Conservation (phyloP, 192 early-diverging fungal species). For the Allomyces javanicus region DNA sequence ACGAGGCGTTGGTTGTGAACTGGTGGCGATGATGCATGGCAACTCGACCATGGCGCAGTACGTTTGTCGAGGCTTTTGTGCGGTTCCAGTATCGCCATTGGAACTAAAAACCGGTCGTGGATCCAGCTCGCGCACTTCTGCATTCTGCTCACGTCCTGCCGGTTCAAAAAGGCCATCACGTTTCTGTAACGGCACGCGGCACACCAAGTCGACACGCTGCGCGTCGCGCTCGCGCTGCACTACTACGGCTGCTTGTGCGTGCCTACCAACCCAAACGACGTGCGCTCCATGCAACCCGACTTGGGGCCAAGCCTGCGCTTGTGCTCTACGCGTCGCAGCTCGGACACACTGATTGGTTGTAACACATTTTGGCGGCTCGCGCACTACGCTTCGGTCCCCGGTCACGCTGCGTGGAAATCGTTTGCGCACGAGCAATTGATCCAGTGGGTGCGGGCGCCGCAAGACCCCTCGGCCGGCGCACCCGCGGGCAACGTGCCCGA, state of each 20-base stretch:
- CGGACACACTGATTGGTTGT: not conserved
- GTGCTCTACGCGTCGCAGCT: not conserved
- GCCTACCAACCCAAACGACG: slow-evolving; percentile 25
- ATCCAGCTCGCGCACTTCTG: slow-evolving; percentile 4
- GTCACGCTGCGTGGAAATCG: not conserved
- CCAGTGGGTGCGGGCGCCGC: not conserved
- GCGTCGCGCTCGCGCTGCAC: slow-evolving; percentile 66
- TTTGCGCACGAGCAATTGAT: not conserved
- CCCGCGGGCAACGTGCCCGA: no score
- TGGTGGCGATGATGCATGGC: no score
- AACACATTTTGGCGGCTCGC: not conserved
- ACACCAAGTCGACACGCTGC: slow-evolving; percentile 64
- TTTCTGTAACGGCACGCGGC: slow-evolving; percentile 41
- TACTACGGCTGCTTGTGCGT: slow-evolving; percentile 60
- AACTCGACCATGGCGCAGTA: no score
- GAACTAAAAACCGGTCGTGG: no score
- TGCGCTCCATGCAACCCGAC: not conserved
- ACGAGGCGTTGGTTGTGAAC: no score
- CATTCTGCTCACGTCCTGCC: not conserved
- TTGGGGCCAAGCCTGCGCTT: not conserved
- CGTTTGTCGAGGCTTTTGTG: no score
- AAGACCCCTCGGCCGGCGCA: not conserved
- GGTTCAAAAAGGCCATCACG: slow-evolving; percentile 32
- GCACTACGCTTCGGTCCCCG: not conserved
- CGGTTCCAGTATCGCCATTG: no score